These are phyloP conservation scores for Clonostachys rhizophaga DNA, from an alignment of 2,329 filamentous ascomycete genomes.

Conservation along the genomic window DNA sequence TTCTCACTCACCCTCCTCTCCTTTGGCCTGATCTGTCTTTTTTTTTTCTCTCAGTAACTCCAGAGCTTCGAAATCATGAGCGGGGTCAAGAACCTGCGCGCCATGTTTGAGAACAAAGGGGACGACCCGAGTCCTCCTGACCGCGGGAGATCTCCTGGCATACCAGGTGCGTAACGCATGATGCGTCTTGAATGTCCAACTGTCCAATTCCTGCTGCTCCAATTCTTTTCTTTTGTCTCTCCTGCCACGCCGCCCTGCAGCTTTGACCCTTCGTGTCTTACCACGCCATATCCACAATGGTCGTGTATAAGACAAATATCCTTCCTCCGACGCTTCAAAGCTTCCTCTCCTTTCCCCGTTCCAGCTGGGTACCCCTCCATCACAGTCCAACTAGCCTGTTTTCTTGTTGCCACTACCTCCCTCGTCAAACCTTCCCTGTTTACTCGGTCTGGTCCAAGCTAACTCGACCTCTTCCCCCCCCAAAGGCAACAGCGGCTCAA, in stretches of 20 bases:
- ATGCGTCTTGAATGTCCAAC: no score
- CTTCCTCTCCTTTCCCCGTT: not conserved
- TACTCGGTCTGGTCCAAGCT: no score
- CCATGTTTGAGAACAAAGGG: slow-evolving; percentile 75
- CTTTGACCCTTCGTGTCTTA: not conserved
- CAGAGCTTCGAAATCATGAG: slow-evolving; percentile 45
- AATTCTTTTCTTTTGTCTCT: not conserved
- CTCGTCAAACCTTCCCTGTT: not conserved
- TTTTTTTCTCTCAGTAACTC: not conserved
- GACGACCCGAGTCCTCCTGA: slow-evolving; percentile 57
- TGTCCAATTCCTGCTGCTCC: no score
- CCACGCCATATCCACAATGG: no score
- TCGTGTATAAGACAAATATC: not conserved
- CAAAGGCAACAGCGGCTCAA: slow-evolving; percentile 13
- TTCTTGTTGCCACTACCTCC: not conserved
- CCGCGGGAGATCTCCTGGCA: slow-evolving; percentile 63
- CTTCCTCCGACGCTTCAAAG: not conserved
- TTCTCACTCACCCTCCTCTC: no score
- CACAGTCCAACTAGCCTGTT: not conserved
- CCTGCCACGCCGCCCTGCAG: not conserved
- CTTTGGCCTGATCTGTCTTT: not conserved
- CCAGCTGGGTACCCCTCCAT: not conserved
- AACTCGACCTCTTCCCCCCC: no score
- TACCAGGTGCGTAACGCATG: slow-evolving; percentile 10
- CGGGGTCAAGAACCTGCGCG: slow-evolving; percentile 69